These are phyloP conservation scores for Neofusicoccum ribis DNA, from an alignment of 2,329 filamentous ascomycete species.

Conservation along the genomic window DNA sequence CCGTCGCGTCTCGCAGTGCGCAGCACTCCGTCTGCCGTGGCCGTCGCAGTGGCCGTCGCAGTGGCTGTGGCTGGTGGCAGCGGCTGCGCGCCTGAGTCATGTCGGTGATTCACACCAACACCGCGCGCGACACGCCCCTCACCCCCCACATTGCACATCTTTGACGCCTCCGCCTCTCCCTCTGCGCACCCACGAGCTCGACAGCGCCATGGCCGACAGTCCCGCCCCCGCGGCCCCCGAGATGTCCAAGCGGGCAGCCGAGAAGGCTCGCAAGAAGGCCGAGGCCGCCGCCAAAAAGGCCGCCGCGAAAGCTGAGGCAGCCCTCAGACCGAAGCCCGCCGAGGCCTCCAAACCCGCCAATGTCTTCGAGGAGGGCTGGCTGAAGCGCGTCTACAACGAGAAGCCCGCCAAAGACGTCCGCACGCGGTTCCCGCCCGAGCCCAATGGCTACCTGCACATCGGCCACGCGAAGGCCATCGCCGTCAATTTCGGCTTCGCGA, in stretches of 20 bases:
- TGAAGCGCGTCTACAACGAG: constrained; percentile 52
- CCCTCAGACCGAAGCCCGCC: constrained; percentile 40
- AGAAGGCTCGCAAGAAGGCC: constrained; percentile 53
- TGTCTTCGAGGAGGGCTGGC: constrained; percentile 52
- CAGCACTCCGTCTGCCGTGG: not conserved
- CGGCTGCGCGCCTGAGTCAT: constrained; percentile 2
- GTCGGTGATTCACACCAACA: constrained; percentile 7
- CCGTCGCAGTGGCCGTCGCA: not conserved
- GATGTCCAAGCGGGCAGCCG: constrained; percentile 49
- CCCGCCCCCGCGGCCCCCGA: constrained; percentile 8
- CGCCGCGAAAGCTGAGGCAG: constrained; percentile 42
- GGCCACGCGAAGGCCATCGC: constrained; percentile 95
- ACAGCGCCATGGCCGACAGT: constrained; percentile 12
- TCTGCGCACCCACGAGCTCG: not conserved
- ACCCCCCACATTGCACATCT: constrained; percentile 5
- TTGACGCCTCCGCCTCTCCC: not conserved
- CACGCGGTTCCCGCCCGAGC: constrained; percentile 58
- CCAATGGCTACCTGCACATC: constrained; percentile 91
- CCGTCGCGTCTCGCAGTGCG: too few relatives aligned
- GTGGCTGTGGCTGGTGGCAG: not conserved
- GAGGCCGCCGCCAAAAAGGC: constrained; percentile 46
- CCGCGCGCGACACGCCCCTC: constrained; percentile 2
- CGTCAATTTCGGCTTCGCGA: constrained; percentile 94
- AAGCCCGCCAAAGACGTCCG: constrained; percentile 48
- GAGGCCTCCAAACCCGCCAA: constrained; percentile 33